Percentiles rank a stretch among this genome's conserved stretches.
phyloP scores from a whole-genome alignment of 2,329 filamentous ascomycete species.

The Endoconidiophora laricicola region DNA sequence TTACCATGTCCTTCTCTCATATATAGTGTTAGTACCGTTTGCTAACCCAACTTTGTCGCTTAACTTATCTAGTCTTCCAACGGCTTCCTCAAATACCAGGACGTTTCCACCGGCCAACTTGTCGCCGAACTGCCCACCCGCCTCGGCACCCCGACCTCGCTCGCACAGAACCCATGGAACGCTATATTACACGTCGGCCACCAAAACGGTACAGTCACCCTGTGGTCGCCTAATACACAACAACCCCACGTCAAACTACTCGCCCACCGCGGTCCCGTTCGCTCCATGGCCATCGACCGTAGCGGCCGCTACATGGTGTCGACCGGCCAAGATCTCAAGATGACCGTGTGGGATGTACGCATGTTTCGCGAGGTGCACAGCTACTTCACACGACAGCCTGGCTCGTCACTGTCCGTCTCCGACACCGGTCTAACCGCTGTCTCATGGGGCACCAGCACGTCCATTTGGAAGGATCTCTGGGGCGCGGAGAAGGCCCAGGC shows the following conservation, averaged over 20 bases:
- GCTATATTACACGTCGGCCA: constrained; percentile 84
- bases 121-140: constrained; percentile 75
- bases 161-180: constrained; percentile 83
- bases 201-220: constrained; percentile 82
- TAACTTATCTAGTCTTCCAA: constrained; percentile 43
- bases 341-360: constrained; percentile 91
- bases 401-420: constrained; percentile 70
- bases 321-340: constrained; percentile 72
- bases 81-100: constrained; percentile 83
- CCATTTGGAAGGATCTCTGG: constrained; percentile 84
- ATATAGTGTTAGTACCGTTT: constrained; percentile 14
- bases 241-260: constrained; percentile 82
- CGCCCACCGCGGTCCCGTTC: constrained; percentile 76
- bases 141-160: constrained; percentile 64
- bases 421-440: constrained; percentile 79
- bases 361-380: constrained; percentile 86
- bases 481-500: constrained; percentile 65
- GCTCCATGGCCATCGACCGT: constrained; percentile 68
- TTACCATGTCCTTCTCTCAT: background rate
- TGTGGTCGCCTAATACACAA: constrained; percentile 88
- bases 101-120: constrained; percentile 81
- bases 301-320: constrained; percentile 94
- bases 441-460: constrained; percentile 77
- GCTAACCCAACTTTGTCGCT: background rate
- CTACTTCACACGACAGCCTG: constrained; percentile 72